These are phyloP conservation scores for Trichothecium sympodiale DNA, from an alignment of 2,329 filamentous ascomycete species.

Conservation along the genomic window DNA sequence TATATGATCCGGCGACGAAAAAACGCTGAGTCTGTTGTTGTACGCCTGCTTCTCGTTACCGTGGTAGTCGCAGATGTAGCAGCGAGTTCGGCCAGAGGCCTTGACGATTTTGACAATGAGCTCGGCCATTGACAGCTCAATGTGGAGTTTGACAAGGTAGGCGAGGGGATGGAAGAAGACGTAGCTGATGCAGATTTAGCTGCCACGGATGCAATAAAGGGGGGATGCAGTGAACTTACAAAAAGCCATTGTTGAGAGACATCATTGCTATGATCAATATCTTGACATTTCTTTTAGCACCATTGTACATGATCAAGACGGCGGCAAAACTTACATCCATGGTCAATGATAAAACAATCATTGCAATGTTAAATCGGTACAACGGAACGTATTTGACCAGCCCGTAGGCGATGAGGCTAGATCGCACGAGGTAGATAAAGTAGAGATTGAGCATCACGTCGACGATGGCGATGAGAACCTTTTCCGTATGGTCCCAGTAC, in stretches of 20 bases:
- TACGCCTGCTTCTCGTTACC: no score
- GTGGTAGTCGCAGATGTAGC: no score
- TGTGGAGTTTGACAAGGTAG: conserved; percentile 36
- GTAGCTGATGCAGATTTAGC: conserved; percentile 10
- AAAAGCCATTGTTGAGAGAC: conserved; percentile 13
- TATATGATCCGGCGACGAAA: no score
- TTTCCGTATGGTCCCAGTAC: conserved; percentile 41
- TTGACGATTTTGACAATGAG: conserved; percentile 27
- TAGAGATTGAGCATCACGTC: conserved; percentile 37
- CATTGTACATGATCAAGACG: conserved; percentile 4
- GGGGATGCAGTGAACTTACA: conserved; percentile 10
- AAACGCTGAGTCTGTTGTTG: no score
- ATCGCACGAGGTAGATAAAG: conserved; percentile 34
- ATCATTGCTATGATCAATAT: conserved; percentile 15
- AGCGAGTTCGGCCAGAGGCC: no score
- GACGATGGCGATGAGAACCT: conserved; percentile 36
- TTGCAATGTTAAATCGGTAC: conserved; percentile 19
- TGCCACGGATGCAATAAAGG: no score
- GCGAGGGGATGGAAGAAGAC: conserved; percentile 30
- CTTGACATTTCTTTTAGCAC: conserved; percentile 2
- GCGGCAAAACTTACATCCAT: conserved; percentile 9
- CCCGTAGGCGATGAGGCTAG: conserved; percentile 32
- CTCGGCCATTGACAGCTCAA: conserved; percentile 39
- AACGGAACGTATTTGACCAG: conserved; percentile 35
- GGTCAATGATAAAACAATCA: conserved; percentile 14